Conservation (phyloP, 1,284 basidiomycete genomes). For the Inonotus obliquus region DNA sequence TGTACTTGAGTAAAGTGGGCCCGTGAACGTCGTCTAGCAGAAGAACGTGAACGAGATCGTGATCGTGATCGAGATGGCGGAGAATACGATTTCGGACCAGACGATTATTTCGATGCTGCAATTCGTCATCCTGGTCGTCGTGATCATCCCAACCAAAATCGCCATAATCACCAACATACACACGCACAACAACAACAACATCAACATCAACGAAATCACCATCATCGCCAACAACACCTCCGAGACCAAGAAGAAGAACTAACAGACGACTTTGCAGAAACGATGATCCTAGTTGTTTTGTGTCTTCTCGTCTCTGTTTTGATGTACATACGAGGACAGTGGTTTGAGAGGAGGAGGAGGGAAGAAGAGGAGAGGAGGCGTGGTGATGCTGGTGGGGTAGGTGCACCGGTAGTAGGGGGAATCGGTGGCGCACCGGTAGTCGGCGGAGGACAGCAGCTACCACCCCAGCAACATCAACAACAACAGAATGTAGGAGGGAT, state of each 20-base stretch:
- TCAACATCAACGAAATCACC: no score
- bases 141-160: not conserved
- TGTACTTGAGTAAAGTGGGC: no score
- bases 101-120: constrained; percentile 74
- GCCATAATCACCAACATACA: no score
- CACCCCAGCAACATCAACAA: constrained; percentile 8
- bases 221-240: no score
- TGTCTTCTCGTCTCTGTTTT: constrained; percentile 62
- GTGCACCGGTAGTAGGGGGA: constrained; percentile 17
- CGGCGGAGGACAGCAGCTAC: constrained; percentile 15
- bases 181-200: no score
- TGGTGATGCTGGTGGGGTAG: not conserved
- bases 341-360: constrained; percentile 61
- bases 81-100: constrained; percentile 54
- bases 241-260: constrained; percentile 39
- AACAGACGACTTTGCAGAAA: constrained; percentile 65
- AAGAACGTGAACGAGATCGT: constrained; percentile 35
- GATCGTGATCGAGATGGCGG: constrained; percentile 52
- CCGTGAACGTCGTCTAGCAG: constrained; percentile 62
- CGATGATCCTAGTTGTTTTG: constrained; percentile 61
- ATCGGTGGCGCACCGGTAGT: no score
- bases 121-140: constrained; percentile 37
- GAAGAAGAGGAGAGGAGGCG: constrained; percentile 37
- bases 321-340: constrained; percentile 67
- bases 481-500: not conserved